Evolutionary conservation across 2,329 filamentous ascomycete genomes (phyloP).

Genomic region (Aspergillus quadricinctus): DNA sequence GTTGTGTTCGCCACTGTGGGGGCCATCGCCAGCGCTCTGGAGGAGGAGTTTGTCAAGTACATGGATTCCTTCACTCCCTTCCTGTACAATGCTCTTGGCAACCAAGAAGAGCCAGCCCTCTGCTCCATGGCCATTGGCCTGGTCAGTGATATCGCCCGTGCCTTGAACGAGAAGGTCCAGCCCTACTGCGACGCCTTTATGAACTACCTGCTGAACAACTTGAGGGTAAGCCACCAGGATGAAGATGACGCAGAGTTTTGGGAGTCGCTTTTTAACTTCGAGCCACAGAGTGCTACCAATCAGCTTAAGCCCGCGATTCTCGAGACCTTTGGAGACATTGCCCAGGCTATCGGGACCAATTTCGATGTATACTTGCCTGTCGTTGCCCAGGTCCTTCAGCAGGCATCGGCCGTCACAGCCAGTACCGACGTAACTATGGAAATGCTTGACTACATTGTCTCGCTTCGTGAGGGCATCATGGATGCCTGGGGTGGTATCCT

Average conservation of each 20-base stretch:
- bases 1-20: constrained; percentile 89
- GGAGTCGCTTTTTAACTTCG: constrained; percentile 30
- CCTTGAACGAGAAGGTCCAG: constrained; percentile 82
- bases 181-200: constrained; percentile 97
- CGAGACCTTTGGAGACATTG: constrained; percentile 97
- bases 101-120: constrained; percentile 89
- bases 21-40: constrained; percentile 83
- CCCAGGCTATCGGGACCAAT: constrained; percentile 82
- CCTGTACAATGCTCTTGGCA: constrained; percentile 88
- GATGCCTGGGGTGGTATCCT: constrained; percentile 98
- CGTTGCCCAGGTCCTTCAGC: constrained; percentile 89
- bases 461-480: constrained; percentile 94
- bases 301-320: constrained; percentile 98
- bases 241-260: neutral
- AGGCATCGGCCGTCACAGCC: constrained; percentile 78
- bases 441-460: constrained; percentile 95
- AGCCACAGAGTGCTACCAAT: constrained; percentile 69
- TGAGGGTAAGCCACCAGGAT: constrained; percentile 55
- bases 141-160: constrained; percentile 92
- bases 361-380: constrained; percentile 93
- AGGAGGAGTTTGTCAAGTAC: constrained; percentile 92
- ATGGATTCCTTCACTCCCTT: constrained; percentile 94
- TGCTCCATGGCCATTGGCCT: constrained; percentile 97
- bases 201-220: constrained; percentile 92
- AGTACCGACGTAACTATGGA: constrained; percentile 80